Conservation (phyloP, 495 filamentous ascomycete genomes). For the Lophiotrema nucula region DNA sequence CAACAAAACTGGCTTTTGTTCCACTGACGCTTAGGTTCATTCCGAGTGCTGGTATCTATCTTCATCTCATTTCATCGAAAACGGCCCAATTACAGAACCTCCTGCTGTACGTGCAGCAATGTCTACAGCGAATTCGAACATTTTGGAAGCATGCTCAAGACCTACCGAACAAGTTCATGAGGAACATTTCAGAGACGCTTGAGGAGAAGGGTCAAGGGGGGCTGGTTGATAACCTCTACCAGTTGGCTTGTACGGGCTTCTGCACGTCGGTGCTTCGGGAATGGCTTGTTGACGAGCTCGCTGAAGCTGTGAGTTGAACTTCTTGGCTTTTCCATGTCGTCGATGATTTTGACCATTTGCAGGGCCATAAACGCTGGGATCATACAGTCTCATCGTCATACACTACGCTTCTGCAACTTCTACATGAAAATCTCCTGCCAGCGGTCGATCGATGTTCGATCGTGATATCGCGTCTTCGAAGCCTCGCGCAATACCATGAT, state of each 20-base stretch:
- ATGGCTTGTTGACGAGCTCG: slow-evolving; percentile 84
- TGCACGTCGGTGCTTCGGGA: slow-evolving; percentile 74
- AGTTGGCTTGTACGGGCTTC: slow-evolving; percentile 81
- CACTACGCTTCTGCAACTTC: slow-evolving; percentile 69
- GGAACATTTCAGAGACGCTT: slow-evolving; percentile 68
- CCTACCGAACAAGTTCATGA: slow-evolving; percentile 71
- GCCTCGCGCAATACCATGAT: slow-evolving; percentile 77
- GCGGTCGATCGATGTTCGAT: slow-evolving; percentile 80
- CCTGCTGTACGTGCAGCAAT: slow-evolving; percentile 75
- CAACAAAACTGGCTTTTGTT: slow-evolving; percentile 51
- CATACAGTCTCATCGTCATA: slow-evolving; percentile 76
- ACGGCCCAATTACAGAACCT: slow-evolving; percentile 84
- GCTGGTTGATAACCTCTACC: slow-evolving; percentile 76
- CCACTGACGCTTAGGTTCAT: slow-evolving; percentile 84
- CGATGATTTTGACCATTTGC: too few relatives aligned
- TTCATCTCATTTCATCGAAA: slow-evolving; percentile 80
- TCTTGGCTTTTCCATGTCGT: slow-evolving; percentile 42
- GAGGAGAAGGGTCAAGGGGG: slow-evolving; percentile 58
- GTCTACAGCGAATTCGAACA: slow-evolving; percentile 67
- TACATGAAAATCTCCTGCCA: slow-evolving; percentile 84
- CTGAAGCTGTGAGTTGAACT: too few relatives aligned
- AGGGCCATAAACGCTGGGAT: slow-evolving; percentile 95
- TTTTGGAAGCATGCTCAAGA: slow-evolving; percentile 84
- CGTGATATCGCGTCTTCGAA: slow-evolving; percentile 79
- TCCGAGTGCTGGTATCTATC: slow-evolving; percentile 70